Conservation (phyloP, 2,329 filamentous ascomycete genomes). For the Aspergillus aculeatinus region DNA sequence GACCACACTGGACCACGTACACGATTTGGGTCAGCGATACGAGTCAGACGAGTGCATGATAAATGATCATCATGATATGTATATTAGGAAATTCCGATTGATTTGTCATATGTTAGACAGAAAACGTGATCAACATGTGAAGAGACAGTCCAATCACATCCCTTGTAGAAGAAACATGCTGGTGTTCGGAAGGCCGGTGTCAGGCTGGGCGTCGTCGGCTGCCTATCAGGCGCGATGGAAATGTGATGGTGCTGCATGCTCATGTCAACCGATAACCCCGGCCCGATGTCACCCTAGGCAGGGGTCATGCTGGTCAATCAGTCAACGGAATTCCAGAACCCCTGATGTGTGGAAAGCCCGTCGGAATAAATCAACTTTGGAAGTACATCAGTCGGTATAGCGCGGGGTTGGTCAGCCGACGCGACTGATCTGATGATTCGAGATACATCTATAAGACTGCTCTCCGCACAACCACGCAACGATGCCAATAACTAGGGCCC, state of each 20-base stretch:
- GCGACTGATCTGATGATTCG: background rate
- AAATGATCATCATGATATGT: background rate
- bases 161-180: background rate
- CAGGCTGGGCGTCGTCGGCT: background rate
- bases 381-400: no score
- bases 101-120: background rate
- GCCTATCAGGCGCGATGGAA: background rate
- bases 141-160: background rate
- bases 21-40: background rate
- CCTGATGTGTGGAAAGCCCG: background rate
- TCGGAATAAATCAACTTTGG: background rate
- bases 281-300: background rate
- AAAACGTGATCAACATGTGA: background rate
- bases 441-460: background rate
- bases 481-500: background rate
- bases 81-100: background rate
- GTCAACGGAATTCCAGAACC: background rate
- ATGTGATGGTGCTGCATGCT: background rate
- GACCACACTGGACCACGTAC: background rate
- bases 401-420: background rate
- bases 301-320: background rate
- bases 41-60: background rate
- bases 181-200: background rate
- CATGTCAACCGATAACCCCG: background rate
- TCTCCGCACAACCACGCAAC: background rate